Percentiles rank a stretch among this genome's conserved stretches.
These are phyloP conservation scores for Fonsecaea nubica DNA, from an alignment of 2,329 filamentous ascomycete genomes.

Conservation along the genomic window DNA sequence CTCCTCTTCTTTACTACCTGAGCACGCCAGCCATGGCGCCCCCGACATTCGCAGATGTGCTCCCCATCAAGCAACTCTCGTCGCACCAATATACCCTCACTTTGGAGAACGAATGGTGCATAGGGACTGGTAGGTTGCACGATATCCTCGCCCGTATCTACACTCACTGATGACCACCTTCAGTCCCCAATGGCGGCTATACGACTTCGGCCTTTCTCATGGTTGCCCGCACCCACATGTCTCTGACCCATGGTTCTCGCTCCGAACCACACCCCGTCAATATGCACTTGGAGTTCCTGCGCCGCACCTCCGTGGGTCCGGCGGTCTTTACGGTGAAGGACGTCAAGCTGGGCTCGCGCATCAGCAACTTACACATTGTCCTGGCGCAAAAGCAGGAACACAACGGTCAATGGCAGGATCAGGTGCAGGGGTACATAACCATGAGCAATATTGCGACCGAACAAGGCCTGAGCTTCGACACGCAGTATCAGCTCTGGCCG, in stretches of 20 bases:
- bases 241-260: slow-evolving; percentile 56
- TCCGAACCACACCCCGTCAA: slow-evolving; percentile 67
- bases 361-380: slow-evolving; percentile 68
- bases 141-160: slow-evolving; percentile 3
- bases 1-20: background rate
- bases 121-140: slow-evolving; percentile 63
- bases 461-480: slow-evolving; percentile 62
- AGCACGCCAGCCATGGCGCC: slow-evolving; percentile 13
- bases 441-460: slow-evolving; percentile 68
- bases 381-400: slow-evolving; percentile 52
- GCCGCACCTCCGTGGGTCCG: slow-evolving; percentile 65
- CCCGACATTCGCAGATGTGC: slow-evolving; percentile 39
- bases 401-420: slow-evolving; percentile 42
- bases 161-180: slow-evolving; percentile 28
- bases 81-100: slow-evolving; percentile 65
- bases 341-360: slow-evolving; percentile 68
- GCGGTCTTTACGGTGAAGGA: slow-evolving; percentile 66
- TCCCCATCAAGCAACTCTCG: slow-evolving; percentile 42
- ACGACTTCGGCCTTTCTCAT: slow-evolving; percentile 68
- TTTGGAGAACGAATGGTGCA: slow-evolving; percentile 67
- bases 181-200: slow-evolving; percentile 75
- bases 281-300: slow-evolving; percentile 70
- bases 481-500: slow-evolving; percentile 59
- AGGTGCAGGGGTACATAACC: slow-evolving; percentile 70
- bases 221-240: slow-evolving; percentile 64